phyloP scores from a whole-genome alignment of 2,329 filamentous ascomycete species.

The Conoideocrella luteorostrata region DNA sequence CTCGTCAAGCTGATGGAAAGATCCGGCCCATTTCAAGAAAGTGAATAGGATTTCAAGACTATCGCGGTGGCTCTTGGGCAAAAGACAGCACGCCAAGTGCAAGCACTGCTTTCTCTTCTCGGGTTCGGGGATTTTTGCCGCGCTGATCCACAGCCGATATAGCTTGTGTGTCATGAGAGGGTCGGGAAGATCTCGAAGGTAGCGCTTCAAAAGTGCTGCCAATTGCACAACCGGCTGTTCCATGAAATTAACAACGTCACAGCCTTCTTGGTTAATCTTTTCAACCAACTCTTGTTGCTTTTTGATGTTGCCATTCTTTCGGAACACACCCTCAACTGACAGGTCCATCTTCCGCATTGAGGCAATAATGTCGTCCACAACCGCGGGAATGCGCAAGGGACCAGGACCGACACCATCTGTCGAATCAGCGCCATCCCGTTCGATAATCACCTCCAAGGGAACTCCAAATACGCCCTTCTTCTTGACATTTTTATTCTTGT shows the following conservation, averaged over 20 bases:
- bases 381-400: slow-evolving; percentile 80
- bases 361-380: slow-evolving; percentile 89
- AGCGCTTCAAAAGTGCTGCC: slow-evolving; percentile 89
- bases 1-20: slow-evolving; percentile 95
- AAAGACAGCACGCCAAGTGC: slow-evolving; percentile 83
- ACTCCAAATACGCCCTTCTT: slow-evolving; percentile 95
- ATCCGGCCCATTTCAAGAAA: slow-evolving; percentile 95
- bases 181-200: slow-evolving; percentile 88
- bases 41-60: slow-evolving; percentile 91
- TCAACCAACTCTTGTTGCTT: slow-evolving; percentile 82
- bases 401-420: slow-evolving; percentile 94
- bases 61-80: slow-evolving; percentile 89
- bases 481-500: slow-evolving; percentile 68
- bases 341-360: slow-evolving; percentile 99
- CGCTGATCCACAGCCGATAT: slow-evolving; percentile 81
- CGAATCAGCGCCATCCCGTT: slow-evolving; percentile 93
- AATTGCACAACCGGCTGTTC: slow-evolving; percentile 90
- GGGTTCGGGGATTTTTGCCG: slow-evolving; percentile 78
- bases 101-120: slow-evolving; percentile 78
- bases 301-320: slow-evolving; percentile 98
- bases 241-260: slow-evolving; percentile 77
- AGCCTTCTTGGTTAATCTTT: slow-evolving; percentile 77
- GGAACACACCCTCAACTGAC: slow-evolving; percentile 96
- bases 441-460: slow-evolving; percentile 78
- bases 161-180: slow-evolving; percentile 93